phyloP scores from a whole-genome alignment of 1,284 basidiomycete species.

The Cryptococcus depauperatus region DNA sequence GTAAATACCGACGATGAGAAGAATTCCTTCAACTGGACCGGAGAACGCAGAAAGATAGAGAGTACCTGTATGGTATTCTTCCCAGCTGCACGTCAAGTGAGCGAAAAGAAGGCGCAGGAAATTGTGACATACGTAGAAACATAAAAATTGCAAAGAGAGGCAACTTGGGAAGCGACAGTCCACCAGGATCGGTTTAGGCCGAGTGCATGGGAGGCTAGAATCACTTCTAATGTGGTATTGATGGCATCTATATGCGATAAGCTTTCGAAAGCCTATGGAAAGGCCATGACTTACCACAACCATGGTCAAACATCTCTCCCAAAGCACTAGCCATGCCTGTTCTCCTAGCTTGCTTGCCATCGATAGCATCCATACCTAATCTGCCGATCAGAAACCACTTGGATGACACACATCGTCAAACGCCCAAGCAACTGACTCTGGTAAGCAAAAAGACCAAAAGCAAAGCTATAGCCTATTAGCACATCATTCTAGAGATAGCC shows the following conservation, averaged over 20 bases:
- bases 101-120: background rate
- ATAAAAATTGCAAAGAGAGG: conserved; percentile 88
- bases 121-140: conserved; percentile 47
- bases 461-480: conserved; percentile 56
- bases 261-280: background rate
- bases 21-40: conserved; percentile 92
- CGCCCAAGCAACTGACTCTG: conserved; percentile 68
- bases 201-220: conserved; percentile 73
- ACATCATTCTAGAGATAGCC: background rate
- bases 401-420: background rate
- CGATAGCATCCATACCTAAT: conserved; percentile 45
- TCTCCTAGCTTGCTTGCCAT: conserved; percentile 84
- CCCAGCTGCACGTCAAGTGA: conserved; percentile 55
- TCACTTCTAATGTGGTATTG: conserved; percentile 86
- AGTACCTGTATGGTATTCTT: conserved; percentile 90
- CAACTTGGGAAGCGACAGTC: conserved; percentile 80
- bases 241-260: conserved; percentile 63
- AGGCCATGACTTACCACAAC: conserved; percentile 47
- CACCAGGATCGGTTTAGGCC: conserved; percentile 92
- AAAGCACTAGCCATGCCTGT: conserved; percentile 94
- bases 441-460: conserved; percentile 80
- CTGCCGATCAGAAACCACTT: no score
- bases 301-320: conserved; percentile 85
- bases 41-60: conserved; percentile 89
- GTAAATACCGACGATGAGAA: conserved; percentile 75